Conservation (phyloP, 441 rosid species). For the Cnidoscolus chayamansa region DNA sequence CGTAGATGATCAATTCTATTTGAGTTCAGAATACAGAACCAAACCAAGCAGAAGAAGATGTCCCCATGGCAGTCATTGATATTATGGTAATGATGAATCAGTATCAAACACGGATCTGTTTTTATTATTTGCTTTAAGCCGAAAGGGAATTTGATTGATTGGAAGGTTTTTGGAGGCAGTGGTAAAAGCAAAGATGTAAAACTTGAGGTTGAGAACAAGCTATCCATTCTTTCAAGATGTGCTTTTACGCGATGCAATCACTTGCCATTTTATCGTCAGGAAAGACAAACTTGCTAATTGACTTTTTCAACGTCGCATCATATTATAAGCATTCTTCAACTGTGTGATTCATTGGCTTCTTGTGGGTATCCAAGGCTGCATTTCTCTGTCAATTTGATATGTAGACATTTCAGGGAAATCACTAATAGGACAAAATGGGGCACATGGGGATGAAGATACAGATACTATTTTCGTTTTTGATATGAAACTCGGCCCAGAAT, state of each 20-base stretch:
- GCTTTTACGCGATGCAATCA: not conserved
- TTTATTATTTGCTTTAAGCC: not conserved
- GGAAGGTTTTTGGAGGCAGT: not conserved
- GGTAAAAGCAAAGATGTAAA: not conserved
- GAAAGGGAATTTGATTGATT: constrained; percentile 7
- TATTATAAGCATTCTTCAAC: constrained; percentile 11
- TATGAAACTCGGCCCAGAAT: no score
- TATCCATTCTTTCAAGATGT: not conserved
- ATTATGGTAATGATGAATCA: not conserved
- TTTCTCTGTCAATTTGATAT: not conserved
- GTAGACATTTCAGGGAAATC: constrained; percentile 6
- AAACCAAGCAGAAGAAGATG: not conserved
- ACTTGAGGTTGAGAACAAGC: not conserved
- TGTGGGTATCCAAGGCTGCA: constrained; percentile 33
- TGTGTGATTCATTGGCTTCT: constrained; percentile 10
- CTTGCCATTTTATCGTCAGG: not conserved
- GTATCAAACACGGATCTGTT: not conserved
- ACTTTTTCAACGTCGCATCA: not conserved
- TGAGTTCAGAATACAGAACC: no score
- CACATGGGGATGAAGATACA: not conserved
- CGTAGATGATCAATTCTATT: no score
- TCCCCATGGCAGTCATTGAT: not conserved
- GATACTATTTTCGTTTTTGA: not conserved
- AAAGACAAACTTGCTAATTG: not conserved
- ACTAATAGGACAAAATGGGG: not conserved